Base-by-base conservation (phyloP, 129 eudicot species). In the Sambucus nigra region DNA sequence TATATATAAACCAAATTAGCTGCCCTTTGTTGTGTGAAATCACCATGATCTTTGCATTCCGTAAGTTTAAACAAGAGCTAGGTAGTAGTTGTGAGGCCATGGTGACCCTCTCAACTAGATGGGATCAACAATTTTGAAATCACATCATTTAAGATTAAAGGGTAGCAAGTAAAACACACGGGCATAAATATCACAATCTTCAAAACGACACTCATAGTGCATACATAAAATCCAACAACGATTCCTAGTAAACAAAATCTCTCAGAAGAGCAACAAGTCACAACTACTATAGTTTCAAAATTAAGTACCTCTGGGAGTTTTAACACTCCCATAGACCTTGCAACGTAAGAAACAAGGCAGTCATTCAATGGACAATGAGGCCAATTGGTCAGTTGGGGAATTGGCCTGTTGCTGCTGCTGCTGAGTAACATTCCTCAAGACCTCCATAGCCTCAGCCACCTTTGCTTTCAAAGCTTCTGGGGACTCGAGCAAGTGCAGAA, bases 391-490 rank as follows among this genome's bases (percentile, higher is more conserved):
- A 24, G 74, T 72, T 18, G 80, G 68, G 65, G 63, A 64, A 67
- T 71, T 55, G 6, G 69, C 49, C 38, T 69, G 65, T 19, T 66
- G 60, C 69, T 76, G 88, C 61, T 69, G 73, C 61, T 76, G 87
- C 47, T 76, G 78, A 49, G 81, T 57, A 26, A 72, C 94, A 56
- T 68, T 80, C 63, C 78, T 62, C 48, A 88, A 44, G 21, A 80
- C 94, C 9, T 78, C 78, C 85, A 77, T 72, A 12, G 97, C 97
- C 65, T 88, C 92, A 0, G 69, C 72, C 21, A 84, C 94, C 78
- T 88, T 88, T 31, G 87, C 80, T 76, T 75, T 70, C 21, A 84
- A 65, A 52, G 92, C 81, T 21, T 80, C 74, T 0, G 92, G 92
- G 1, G 91, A 80, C 72, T 84, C 91, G 7, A 88, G 65, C 74